These are phyloP conservation scores for Phaeosphaeria sp. DNA, from an alignment of 2,329 filamentous ascomycete species.

Conservation along the genomic window DNA sequence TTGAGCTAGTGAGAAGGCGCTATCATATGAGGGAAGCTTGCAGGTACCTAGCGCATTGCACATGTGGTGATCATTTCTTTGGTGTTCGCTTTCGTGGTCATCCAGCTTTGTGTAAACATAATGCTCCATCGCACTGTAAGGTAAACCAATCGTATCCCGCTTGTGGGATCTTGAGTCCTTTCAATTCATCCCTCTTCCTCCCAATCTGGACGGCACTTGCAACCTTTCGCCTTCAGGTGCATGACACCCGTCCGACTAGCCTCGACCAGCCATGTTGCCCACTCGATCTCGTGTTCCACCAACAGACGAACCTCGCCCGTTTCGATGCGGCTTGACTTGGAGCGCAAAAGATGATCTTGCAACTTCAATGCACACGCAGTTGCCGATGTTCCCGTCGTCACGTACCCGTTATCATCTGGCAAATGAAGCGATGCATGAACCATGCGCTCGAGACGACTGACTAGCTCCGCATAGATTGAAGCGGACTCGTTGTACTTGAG, in stretches of 20 bases:
- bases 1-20: no score
- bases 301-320: slow-evolving; percentile 28
- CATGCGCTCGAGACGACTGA: slow-evolving; percentile 34
- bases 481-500: slow-evolving; percentile 27
- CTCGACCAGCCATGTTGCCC: slow-evolving; percentile 39
- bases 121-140: background rate
- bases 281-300: slow-evolving; percentile 38
- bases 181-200: slow-evolving; percentile 11
- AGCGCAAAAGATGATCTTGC: slow-evolving; percentile 20
- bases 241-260: slow-evolving; percentile 33
- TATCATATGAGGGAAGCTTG: no score
- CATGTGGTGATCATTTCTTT: no score
- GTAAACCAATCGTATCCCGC: background rate
- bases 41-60: background rate
- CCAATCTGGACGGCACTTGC: slow-evolving; percentile 36
- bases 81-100: background rate
- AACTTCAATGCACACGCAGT: slow-evolving; percentile 21
- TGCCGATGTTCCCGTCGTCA: slow-evolving; percentile 3
- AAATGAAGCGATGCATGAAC: slow-evolving; percentile 11
- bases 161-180: background rate
- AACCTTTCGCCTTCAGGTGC: slow-evolving; percentile 35
- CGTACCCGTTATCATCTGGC: background rate
- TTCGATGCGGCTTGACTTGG: slow-evolving; percentile 21
- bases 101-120: background rate
- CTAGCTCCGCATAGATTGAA: slow-evolving; percentile 18